Evolutionary conservation across 495 filamentous ascomycete species (phyloP), one percentile per base, ranked within the genome.

Genomic region (Neurospora africana): DNA sequence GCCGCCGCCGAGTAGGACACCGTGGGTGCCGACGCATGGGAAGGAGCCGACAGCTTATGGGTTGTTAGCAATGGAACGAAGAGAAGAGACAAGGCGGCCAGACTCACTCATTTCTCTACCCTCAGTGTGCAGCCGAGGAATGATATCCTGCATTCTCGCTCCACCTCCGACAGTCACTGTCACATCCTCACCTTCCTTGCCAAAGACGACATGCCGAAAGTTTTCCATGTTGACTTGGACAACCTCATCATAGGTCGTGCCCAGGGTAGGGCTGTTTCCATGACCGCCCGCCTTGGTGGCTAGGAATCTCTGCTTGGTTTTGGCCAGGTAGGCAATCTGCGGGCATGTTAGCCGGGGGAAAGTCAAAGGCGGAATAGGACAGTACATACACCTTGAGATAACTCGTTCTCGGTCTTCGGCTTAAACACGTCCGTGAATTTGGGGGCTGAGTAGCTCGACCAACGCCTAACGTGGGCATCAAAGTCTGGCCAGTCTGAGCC

Each of bases 1-100:
- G 23, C 86, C 87, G 39, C 86, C 87, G 19, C 87, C 87, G 23
- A 89, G 84, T 0, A 77, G 78, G 15, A 84, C 81, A 2, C 86
- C 86, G 0, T 86, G 71, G 10, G 81, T 69, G 36, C 85, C 81
- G 13, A 84, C 83, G 72, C 86, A 88, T 67, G 85, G 81, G 33
- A 84, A 86, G 13, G 76, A 80, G 23, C 85, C 84, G n/a, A 83
- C n/a, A 27, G 23, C 65, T 43, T 38, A 35, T 10, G 2, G 15
- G 36, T 53, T 10, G 11, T 53, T 27, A 53, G 11, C 21, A 53
- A 2, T 53, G n/a, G 9, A 15, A 3, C 44, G 2, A 13, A 6
- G 27, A 15, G 21, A 53, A 53, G 44, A 27, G 44, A 10, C 0
- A 7, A 23, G 2, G 0, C 2, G 44, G 44, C 4, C 1, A 5